These are phyloP conservation scores for Rhizopus delemar DNA, from an alignment of 371 early-diverging fungal species.

Conservation along the genomic window DNA sequence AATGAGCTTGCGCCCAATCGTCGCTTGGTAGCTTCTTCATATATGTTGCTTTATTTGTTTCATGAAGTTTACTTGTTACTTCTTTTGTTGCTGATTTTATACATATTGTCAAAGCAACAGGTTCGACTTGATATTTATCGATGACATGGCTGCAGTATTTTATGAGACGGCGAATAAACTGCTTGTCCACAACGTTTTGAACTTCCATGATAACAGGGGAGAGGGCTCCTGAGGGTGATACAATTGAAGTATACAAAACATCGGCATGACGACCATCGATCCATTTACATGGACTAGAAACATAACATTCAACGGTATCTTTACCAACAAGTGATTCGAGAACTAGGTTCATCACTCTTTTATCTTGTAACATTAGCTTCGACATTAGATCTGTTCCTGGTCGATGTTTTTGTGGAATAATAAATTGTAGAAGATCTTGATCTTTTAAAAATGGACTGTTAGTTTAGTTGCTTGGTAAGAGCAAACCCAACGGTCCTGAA, in stretches of 20 bases:
- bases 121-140: conserved; percentile 20
- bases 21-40: too few relatives aligned
- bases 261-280: conserved; percentile 27
- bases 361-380: conserved; percentile 10
- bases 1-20: too few relatives aligned
- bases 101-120: conserved; percentile 17
- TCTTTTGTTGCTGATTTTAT: conserved; percentile 8
- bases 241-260: conserved; percentile 21
- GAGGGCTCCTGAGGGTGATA: conserved; percentile 19
- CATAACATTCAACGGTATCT: conserved; percentile 3
- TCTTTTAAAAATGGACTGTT: too few relatives aligned
- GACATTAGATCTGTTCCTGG: conserved; percentile 14
- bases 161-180: conserved; percentile 41
- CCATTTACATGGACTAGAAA: conserved; percentile 12
- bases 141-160: conserved; percentile 18
- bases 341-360: conserved; percentile 6
- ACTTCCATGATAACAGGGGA: conserved; percentile 18
- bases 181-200: conserved; percentile 17
- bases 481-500: too few relatives aligned
- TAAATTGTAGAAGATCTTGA: conserved; percentile 10
- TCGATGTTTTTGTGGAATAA: conserved; percentile 12
- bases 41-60: conserved; percentile 1
- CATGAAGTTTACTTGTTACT: neutral
- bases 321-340: conserved; percentile 10
- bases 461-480: too few relatives aligned